Conservation (phyloP, 768 basidiomycete species). For the Lactarius psammicola region DNA sequence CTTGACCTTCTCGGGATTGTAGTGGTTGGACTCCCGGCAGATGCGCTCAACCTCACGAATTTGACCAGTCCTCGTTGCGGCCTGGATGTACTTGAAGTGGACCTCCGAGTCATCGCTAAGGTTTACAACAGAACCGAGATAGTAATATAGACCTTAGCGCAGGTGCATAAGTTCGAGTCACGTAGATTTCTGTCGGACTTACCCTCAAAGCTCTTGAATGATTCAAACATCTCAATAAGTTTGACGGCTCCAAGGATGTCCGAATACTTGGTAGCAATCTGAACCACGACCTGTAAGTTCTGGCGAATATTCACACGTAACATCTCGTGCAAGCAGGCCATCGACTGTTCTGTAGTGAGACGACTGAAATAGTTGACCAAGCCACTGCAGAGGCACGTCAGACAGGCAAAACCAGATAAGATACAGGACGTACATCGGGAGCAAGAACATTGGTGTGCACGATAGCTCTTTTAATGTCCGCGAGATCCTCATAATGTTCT, state of each 20-base stretch:
- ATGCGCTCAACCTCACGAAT: slow-evolving; percentile 99
- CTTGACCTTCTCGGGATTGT: slow-evolving; percentile 99
- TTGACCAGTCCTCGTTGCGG: slow-evolving; percentile 95
- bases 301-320: slow-evolving; percentile 94
- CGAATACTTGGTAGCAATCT: slow-evolving; percentile 98
- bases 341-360: slow-evolving; percentile 95
- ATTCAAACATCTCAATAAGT: slow-evolving; percentile 97
- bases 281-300: slow-evolving; percentile 93
- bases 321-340: slow-evolving; percentile 97
- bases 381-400: slow-evolving; percentile 60
- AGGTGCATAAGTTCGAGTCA: background rate
- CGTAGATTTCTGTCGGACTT: slow-evolving; percentile 21
- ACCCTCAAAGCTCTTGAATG: slow-evolving; percentile 97
- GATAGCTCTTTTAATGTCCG: slow-evolving; percentile 98
- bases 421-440: slow-evolving; percentile 59
- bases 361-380: slow-evolving; percentile 96
- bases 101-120: slow-evolving; percentile 95
- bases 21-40: slow-evolving; percentile 94
- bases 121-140: slow-evolving; percentile 97
- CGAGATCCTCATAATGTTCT: slow-evolving; percentile 96
- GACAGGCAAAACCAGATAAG: background rate
- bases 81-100: slow-evolving; percentile 99
- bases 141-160: slow-evolving; percentile 84
- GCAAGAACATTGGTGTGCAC: slow-evolving; percentile 86
- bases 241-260: slow-evolving; percentile 97